These are phyloP conservation scores for Fusarium pseudoanthophilum DNA, from an alignment of 2,329 filamentous ascomycete genomes.

Conservation along the genomic window DNA sequence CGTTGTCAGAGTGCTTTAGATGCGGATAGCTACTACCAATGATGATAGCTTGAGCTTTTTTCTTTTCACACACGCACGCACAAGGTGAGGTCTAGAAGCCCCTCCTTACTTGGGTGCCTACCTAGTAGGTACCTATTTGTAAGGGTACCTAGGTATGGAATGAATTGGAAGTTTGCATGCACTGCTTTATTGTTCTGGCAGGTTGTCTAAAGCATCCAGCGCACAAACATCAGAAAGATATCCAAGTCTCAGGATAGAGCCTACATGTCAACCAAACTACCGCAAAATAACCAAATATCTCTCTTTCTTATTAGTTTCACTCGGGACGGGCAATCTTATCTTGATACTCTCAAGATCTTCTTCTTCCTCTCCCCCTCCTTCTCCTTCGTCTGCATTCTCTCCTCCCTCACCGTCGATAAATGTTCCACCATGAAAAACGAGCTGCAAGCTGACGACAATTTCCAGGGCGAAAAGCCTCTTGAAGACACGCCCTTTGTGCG, in stretches of 20 bases:
- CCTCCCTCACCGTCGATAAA: background rate
- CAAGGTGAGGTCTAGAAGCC: background rate
- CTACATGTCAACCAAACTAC: too few relatives aligned
- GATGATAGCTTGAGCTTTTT: slow-evolving; percentile 9
- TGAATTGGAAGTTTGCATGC: slow-evolving; percentile 1
- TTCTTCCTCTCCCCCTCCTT: background rate
- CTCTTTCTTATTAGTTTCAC: background rate
- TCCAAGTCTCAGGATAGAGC: background rate
- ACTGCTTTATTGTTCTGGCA: background rate
- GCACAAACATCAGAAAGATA: background rate
- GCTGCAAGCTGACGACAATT: slow-evolving; percentile 13
- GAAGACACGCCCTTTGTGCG: slow-evolving; percentile 13
- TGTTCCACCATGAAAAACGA: background rate
- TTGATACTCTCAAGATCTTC: background rate
- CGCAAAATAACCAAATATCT: background rate
- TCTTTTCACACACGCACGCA: background rate
- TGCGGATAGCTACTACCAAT: background rate
- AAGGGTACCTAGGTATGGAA: background rate
- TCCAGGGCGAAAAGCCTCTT: slow-evolving; percentile 8
- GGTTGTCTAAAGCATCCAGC: background rate
- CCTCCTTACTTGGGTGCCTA: background rate
- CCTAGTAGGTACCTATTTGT: background rate
- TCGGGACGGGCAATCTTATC: background rate
- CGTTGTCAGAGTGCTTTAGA: background rate
- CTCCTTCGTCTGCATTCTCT: background rate